Conservation (phyloP, 2,329 filamentous ascomycete genomes). For the Verticillium nubilum region DNA sequence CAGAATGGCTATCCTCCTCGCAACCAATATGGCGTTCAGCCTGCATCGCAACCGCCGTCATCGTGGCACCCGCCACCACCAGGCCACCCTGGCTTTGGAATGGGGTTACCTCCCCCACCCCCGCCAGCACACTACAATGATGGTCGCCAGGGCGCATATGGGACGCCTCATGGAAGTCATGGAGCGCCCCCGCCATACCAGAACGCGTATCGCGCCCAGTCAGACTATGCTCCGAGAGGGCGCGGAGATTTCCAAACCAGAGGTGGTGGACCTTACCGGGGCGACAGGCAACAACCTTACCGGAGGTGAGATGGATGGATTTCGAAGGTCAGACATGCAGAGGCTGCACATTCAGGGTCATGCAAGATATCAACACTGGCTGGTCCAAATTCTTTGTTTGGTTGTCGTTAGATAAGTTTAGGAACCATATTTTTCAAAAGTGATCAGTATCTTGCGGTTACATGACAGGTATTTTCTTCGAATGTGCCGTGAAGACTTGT, state of each 20-base stretch:
- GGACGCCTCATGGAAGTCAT: constrained; percentile 3
- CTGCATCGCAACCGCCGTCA: constrained; percentile 1
- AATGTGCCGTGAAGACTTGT: too few species aligned
- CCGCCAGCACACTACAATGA: constrained; percentile 25
- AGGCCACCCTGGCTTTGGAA: constrained; percentile 35
- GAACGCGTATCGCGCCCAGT: background rate
- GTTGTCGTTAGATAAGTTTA: too few species aligned
- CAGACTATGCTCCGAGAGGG: background rate
- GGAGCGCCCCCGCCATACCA: background rate
- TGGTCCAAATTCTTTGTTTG: too few species aligned
- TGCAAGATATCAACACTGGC: too few species aligned
- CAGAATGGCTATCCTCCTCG: background rate
- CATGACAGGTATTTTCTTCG: too few species aligned
- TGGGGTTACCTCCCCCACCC: constrained; percentile 39
- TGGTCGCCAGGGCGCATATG: constrained; percentile 5
- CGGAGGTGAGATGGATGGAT: background rate
- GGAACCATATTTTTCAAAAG: too few species aligned
- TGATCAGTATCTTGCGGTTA: too few species aligned
- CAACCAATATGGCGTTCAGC: background rate
- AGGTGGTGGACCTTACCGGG: background rate
- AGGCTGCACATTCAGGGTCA: too few species aligned
- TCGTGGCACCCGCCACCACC: constrained; percentile 39
- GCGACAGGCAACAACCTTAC: background rate
- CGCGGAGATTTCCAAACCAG: constrained; percentile 7
- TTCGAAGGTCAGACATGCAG: too few species aligned